phyloP scores from a whole-genome alignment of 768 basidiomycete genomes.

The Trametes gibbosa region DNA sequence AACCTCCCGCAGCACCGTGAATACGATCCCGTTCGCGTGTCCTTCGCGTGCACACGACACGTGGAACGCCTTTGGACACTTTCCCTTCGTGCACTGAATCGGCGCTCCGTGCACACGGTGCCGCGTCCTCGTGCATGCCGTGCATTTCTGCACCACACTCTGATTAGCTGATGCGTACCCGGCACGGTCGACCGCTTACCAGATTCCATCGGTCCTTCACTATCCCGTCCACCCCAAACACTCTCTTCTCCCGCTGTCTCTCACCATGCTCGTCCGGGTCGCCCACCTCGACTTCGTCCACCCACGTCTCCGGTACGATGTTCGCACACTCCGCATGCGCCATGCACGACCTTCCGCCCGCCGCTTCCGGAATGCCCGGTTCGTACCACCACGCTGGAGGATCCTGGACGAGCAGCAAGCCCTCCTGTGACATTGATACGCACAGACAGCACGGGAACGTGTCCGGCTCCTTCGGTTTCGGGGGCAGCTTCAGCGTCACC shows the following conservation, averaged over 20 bases:
- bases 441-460: slow-evolving; percentile 70
- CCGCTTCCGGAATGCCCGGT: slow-evolving; percentile 43
- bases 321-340: slow-evolving; percentile 81
- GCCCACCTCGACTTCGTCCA: slow-evolving; percentile 60
- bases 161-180: background rate
- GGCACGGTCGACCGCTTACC: slow-evolving; percentile 44
- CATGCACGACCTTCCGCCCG: slow-evolving; percentile 28
- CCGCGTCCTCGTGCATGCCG: slow-evolving; percentile 69
- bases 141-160: slow-evolving; percentile 72
- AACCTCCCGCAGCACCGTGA: slow-evolving; percentile 60
- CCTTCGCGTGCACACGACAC: slow-evolving; percentile 81
- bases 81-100: slow-evolving; percentile 92
- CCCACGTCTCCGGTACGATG: slow-evolving; percentile 89
- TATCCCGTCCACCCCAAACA: slow-evolving; percentile 86
- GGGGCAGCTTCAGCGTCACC: slow-evolving; percentile 66
- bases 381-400: slow-evolving; percentile 46
- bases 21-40: slow-evolving; percentile 51
- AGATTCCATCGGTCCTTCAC: slow-evolving; percentile 92
- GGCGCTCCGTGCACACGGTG: slow-evolving; percentile 73
- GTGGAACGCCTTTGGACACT: slow-evolving; percentile 92
- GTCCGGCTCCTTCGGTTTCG: slow-evolving; percentile 54
- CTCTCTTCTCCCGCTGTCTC: slow-evolving; percentile 44
- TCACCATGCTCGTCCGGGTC: slow-evolving; percentile 32
- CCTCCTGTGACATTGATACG: slow-evolving; percentile 49
- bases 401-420: slow-evolving; percentile 64